Evolutionary conservation across 805 yeast genomes (phyloP).

Genomic region (Candida piceae): DNA sequence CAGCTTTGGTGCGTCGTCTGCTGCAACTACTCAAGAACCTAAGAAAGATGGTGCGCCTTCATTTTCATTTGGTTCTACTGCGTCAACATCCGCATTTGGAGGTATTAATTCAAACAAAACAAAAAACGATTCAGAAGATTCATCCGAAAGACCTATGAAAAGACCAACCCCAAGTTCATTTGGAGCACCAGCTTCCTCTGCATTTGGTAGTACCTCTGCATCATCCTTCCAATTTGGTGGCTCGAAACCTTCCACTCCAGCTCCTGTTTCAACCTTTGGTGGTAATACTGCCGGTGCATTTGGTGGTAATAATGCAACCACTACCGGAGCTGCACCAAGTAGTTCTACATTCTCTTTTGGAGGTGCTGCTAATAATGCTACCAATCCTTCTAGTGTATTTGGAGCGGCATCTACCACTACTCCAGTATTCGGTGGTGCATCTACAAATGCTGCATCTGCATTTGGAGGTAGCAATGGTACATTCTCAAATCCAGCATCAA

Average conservation of each 20-base stretch:
- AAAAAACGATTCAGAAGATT: too few species aligned
- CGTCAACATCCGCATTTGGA: not conserved
- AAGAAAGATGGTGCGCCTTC: too few species aligned
- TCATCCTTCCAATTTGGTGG: not conserved
- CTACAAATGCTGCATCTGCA: conserved; percentile 1
- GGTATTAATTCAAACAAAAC: too few species aligned
- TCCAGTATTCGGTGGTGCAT: too few species aligned
- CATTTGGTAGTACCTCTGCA: not conserved
- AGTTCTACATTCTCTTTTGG: too few species aligned
- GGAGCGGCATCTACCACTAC: too few species aligned
- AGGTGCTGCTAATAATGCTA: too few species aligned
- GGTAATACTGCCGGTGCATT: conserved; percentile 5
- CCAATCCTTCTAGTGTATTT: too few species aligned
- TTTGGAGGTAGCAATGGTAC: not conserved
- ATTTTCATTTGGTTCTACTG: conserved; percentile 3
- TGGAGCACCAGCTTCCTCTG: not conserved
- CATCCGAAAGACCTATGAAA: not conserved
- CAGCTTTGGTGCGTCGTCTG: too few species aligned
- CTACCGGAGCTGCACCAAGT: too few species aligned
- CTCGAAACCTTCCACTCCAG: not conserved
- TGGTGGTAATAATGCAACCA: not conserved
- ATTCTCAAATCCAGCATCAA: not conserved
- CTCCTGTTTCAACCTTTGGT: not conserved
- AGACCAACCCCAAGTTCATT: not conserved
- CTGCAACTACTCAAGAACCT: too few species aligned